A percentile compares a stretch with the other conserved stretches of the same genome.
phyloP scores from a whole-genome alignment of 2,329 filamentous ascomycete genomes.

The Botrytis porri region DNA sequence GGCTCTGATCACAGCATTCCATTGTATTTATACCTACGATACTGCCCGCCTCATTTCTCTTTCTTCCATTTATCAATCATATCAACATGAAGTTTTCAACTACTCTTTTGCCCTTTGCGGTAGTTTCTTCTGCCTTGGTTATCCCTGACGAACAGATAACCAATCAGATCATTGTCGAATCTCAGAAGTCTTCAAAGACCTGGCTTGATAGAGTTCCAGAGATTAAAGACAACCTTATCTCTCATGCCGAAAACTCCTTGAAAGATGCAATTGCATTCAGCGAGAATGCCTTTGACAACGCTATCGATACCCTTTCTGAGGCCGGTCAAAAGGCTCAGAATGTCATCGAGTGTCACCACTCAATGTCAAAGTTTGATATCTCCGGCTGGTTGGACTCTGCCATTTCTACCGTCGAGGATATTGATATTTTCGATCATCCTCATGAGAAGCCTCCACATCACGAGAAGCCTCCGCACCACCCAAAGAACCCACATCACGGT shows the following conservation, averaged over 20 bases:
- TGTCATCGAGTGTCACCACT: slow-evolving; percentile 35
- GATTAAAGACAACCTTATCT: slow-evolving; percentile 36
- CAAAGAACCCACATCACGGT: slow-evolving; percentile 32
- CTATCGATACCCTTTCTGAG: slow-evolving; percentile 31
- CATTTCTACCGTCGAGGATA: slow-evolving; percentile 38
- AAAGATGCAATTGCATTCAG: slow-evolving; percentile 31
- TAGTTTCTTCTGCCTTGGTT: slow-evolving; percentile 50
- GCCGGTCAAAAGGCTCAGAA: slow-evolving; percentile 26
- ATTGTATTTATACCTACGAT: slow-evolving; percentile 1
- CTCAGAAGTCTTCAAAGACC: slow-evolving; percentile 35
- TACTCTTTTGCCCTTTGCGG: slow-evolving; percentile 48
- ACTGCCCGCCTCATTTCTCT: slow-evolving; percentile 6
- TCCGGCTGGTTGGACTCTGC: slow-evolving; percentile 38
- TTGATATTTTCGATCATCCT: slow-evolving; percentile 30
- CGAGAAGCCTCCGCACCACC: slow-evolving; percentile 28
- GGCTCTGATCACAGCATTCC: slow-evolving; percentile 2
- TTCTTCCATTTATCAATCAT: slow-evolving; percentile 8
- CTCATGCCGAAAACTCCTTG: slow-evolving; percentile 32
- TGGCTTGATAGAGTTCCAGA: slow-evolving; percentile 39
- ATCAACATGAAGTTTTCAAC: slow-evolving; percentile 41
- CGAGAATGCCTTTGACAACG: slow-evolving; percentile 37
- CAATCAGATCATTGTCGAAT: slow-evolving; percentile 42
- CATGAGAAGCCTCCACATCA: slow-evolving; percentile 33
- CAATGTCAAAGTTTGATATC: slow-evolving; percentile 37
- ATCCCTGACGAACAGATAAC: slow-evolving; percentile 50